Conservation (phyloP, 2,329 filamentous ascomycete species). For the Trichoderma simmonsii region DNA sequence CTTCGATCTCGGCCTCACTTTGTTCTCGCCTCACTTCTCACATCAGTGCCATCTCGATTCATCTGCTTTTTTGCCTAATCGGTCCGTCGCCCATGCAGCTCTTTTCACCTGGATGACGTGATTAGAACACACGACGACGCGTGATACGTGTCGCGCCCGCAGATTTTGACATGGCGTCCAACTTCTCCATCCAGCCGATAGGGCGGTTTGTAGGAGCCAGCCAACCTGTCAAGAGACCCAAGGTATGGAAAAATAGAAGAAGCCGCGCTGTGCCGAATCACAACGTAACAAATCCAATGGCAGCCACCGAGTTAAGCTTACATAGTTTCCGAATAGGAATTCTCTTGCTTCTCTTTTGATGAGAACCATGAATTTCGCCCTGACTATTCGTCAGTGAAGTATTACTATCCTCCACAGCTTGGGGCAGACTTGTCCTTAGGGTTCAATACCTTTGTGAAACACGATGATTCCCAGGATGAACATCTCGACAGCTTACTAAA, state of each 20-base stretch:
- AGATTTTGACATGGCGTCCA: conserved; percentile 27
- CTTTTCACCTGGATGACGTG: not conserved
- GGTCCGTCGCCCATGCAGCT: not conserved
- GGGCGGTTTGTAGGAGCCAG: conserved; percentile 64
- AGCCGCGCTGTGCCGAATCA: not conserved
- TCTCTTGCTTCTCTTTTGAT: conserved; percentile 92
- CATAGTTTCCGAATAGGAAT: conserved; percentile 57
- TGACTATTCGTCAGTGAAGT: conserved; percentile 76
- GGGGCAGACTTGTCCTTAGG: conserved; percentile 74
- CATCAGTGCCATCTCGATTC: not conserved
- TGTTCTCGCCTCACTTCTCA: not conserved
- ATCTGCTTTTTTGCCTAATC: not conserved
- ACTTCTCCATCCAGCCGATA: conserved; percentile 67
- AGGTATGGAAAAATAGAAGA: conserved; percentile 42
- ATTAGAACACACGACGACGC: not conserved
- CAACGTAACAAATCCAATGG: not conserved
- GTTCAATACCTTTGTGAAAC: conserved; percentile 77
- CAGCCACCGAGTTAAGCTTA: not conserved
- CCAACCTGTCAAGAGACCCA: conserved; percentile 71
- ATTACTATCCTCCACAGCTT: conserved; percentile 77
- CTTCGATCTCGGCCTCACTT: not conserved
- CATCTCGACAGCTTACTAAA: conserved; percentile 82
- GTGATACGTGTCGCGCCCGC: not conserved
- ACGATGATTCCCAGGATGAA: conserved; percentile 78
- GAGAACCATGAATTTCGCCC: conserved; percentile 72